Evolutionary conservation across 306 rosid genomes (phyloP), one percentile per base, ranked within the genome.

Genomic region (Bauhinia variegata): DNA sequence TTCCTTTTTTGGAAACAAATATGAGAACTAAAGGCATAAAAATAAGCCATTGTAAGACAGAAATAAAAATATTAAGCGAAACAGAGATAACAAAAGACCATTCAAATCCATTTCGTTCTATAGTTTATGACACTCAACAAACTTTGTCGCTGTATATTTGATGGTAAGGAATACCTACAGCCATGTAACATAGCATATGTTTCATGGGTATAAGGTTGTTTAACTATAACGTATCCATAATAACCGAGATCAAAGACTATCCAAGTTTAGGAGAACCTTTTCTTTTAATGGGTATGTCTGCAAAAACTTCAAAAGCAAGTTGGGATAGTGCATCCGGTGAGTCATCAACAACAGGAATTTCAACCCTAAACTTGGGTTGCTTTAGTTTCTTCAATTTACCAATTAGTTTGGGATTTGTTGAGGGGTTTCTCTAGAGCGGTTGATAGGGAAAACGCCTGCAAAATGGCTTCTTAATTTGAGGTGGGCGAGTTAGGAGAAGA

Each of bases 391-490:
- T 90, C 64, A 77, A 49, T 71, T 78, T 88, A 46, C 77, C 88
- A 41, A 88, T 59, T 55, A 86, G 84, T 61, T 80, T 86, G 62
- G 85, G 77, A 78, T 81, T n/a, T 90, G 84, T 86, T 89, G 76
- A 93, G 88, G 65, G 97, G 96, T 69, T 86, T 88, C 63, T 88
- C 88, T 56, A 88, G 71, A 70, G 90, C 66, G 49, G 80, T 74
- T 39, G 87, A 80, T 82, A 93, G 89, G 54, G 96, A 88, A n/a
- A n/a, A n/a, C n/a, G 95, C 99, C 71, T 89, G 96, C 5, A 76
- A 69, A 36, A 90, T 75, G 71, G 96, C 96, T 9, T 90, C 90
- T 36, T 84, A 90, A 75, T 85, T 90, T 55, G 99, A 79, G 81
- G 42, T 70, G 51, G 99, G 99, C 68, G 96, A 97, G 28, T 70